Conservation (phyloP, 768 basidiomycete genomes). For the Lactarius sanguifluus region DNA sequence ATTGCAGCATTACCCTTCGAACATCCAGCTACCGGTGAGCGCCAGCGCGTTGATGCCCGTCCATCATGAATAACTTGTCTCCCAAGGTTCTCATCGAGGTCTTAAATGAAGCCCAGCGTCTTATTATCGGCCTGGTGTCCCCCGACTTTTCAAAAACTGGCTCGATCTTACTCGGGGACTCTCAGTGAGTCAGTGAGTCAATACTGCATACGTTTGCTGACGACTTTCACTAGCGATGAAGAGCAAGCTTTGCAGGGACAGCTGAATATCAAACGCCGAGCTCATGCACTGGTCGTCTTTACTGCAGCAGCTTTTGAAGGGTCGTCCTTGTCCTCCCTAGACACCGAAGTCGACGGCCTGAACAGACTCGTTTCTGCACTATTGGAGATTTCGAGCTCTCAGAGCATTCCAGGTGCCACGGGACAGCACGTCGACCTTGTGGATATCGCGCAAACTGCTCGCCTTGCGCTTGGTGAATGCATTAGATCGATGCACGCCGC, state of each 20-base stretch:
- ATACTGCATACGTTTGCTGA: constrained; percentile 9
- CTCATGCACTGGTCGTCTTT: constrained; percentile 67
- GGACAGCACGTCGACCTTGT: constrained; percentile 32
- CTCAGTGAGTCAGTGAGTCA: constrained; percentile 45
- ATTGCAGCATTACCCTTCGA: constrained; percentile 52
- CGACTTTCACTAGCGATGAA: constrained; percentile 47
- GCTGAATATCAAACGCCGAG: constrained; percentile 53
- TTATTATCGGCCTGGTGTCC: constrained; percentile 46
- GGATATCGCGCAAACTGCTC: constrained; percentile 25
- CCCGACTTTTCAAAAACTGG: constrained; percentile 37
- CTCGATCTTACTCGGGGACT: constrained; percentile 55
- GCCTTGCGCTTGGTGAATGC: constrained; percentile 25
- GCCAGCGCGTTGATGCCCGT: background rate
- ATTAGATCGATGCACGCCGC: constrained; percentile 66
- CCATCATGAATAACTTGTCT: constrained; percentile 1
- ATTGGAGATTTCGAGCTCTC: constrained; percentile 47
- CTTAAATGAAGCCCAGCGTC: constrained; percentile 62
- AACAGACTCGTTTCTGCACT: constrained; percentile 50
- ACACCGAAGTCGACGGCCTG: constrained; percentile 33
- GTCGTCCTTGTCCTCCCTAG: constrained; percentile 30
- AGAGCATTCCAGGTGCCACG: constrained; percentile 32
- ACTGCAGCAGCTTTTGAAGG: constrained; percentile 52
- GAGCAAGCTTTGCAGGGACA: constrained; percentile 51
- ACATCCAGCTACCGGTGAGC: constrained; percentile 55
- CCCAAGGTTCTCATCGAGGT: constrained; percentile 61